Conservation (phyloP, 495 filamentous ascomycete species). For the Hyaloscypha hepaticicola region DNA sequence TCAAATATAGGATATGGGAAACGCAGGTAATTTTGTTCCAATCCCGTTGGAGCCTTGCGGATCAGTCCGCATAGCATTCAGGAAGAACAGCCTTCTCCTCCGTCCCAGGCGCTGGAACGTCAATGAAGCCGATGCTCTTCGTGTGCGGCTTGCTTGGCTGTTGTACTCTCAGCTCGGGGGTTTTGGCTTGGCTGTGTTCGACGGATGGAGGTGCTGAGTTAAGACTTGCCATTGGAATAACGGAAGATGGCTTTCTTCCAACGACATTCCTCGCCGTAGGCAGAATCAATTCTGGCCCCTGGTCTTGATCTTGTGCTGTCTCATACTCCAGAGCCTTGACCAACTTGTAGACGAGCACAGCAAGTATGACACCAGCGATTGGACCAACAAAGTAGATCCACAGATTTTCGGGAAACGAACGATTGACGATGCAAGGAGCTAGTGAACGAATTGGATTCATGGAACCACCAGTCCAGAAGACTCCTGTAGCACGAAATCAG, state of each 20-base stretch:
- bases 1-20: no score
- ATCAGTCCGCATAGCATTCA: conserved; percentile 18
- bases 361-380: conserved; percentile 55
- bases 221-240: conserved; percentile 6
- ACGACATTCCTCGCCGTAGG: neutral
- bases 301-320: conserved; percentile 37
- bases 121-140: neutral
- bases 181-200: neutral
- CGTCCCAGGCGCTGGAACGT: neutral
- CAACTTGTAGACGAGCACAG: conserved; percentile 65
- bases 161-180: neutral
- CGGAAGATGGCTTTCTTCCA: neutral
- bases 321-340: conserved; percentile 71
- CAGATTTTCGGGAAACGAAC: conserved; percentile 64
- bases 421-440: conserved; percentile 64
- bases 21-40: no score
- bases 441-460: conserved; percentile 74
- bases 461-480: conserved; percentile 70
- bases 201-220: neutral
- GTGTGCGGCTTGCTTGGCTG: neutral
- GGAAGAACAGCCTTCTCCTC: conserved; percentile 2
- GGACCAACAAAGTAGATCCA: conserved; percentile 73
- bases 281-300: neutral
- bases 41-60: no score
- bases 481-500: conserved; percentile 39